Evolutionary conservation across 2,329 filamentous ascomycete species (phyloP), one percentile per base, ranked within the genome.

Genomic region (Scedosporium aurantiacum): DNA sequence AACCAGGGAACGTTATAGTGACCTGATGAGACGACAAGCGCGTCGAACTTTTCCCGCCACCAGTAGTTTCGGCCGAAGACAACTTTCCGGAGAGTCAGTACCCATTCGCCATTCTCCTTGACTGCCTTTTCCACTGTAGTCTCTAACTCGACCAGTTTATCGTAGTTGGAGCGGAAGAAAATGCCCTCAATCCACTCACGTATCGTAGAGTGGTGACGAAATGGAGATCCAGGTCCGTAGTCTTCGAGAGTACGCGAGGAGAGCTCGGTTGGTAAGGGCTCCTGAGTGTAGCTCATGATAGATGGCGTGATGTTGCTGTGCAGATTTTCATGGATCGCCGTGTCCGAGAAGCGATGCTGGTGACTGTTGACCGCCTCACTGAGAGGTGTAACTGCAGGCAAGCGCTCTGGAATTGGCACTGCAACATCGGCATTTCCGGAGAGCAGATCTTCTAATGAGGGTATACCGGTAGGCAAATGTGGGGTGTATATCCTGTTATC

Each of bases 241-340:
- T 77, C 69, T 21, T 71, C 66, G 43, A 81, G 70, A 21, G 74
- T 76, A 50, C 72, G 70, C 27, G 76, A 65, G 1, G 77, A 77
- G 16, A 76, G 69, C 25, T 73, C 70, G 5, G 71, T 67, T 0
- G 81, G 77, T 47, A 73, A 70, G 0, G 76, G 74, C 61, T 85
- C 81, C 63, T 81, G 75, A 0, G 80, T 80, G 64, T 78, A 85
- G 7, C 75, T 75, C 82, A 86, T 85, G 5, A 80, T 76, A 4
- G 74, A 69, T 0, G 77, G 76, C 50, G 78, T 78, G 59, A 85
- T 80, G 66, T 85, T 86, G 37, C 80, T 84, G 64, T 85, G 80
- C 23, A 86, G 70, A n/a, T 79, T 74, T 12, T 80, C 78, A 64
- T 86, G 83, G 25, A 83, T 75, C 1, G 79, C 77, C 0, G 80